Evolutionary conservation across 1,284 basidiomycete genomes (phyloP), one percentile per base, ranked within the genome.

Genomic region (Coniferiporia sulphurascens): DNA sequence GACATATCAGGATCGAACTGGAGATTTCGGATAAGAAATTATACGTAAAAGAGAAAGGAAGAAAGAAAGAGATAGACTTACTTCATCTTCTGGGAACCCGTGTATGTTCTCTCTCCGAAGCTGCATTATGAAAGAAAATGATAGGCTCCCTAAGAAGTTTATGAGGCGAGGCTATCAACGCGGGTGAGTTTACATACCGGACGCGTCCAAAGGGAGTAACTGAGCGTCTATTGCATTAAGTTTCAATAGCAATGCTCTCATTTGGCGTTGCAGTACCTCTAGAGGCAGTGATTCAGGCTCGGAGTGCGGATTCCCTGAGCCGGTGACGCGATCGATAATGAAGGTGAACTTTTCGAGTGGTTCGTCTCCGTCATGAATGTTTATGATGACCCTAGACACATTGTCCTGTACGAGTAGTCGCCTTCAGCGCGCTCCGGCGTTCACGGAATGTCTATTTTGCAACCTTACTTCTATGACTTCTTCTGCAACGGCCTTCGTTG

Each of bases 221-320:
- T 91, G 86, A 3, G 87, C 79, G 66, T 95, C 91, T 21, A 94
- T 79, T 76, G 91, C 87, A 62, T 77, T 84, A 38, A 97, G 79
- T 68, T 93, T 94, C 65, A 93, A 80, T 55, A 97, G 78, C 68
- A 95, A 93, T 1, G 88, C 89, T 10, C 93, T 84, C 64, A 96
- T 88, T 67, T 91, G 87, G 66, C 90, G 85, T 35, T 84, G 82
- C 10, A 96, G 80, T 13, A 84, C 79, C 1, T 72, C 71, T 0
- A 82, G 71, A 1, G 84, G 79, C 74, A 92, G 84, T 8, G 86
- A 86, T 56, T 82, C 46, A 32, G 48, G 27, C 2, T 15, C 38
- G 35, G 21, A 22, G 6, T 19, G 9, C 10, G 9, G n/a, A 34
- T 12, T 80, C 62, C 87, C 81, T 8, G 17, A 41, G 8, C n/a